These are phyloP conservation scores for Hawksworthiomyces lignivorus DNA, from an alignment of 2,329 filamentous ascomycete species.

Conservation along the genomic window DNA sequence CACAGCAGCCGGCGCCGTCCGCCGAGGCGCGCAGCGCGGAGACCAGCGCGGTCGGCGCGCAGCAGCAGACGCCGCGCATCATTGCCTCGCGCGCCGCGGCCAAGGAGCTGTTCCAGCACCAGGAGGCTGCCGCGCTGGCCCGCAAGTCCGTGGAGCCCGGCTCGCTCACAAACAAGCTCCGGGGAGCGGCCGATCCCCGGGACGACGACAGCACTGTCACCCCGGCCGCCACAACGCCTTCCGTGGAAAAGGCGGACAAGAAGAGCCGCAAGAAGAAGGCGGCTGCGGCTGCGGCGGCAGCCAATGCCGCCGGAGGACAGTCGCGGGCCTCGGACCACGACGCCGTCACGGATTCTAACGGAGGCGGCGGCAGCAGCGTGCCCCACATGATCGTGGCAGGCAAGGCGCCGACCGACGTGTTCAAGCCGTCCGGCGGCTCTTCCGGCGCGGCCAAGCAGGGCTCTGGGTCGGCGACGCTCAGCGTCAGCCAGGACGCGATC, in stretches of 20 bases:
- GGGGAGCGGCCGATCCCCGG: constrained; percentile 35
- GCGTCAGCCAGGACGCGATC: constrained; percentile 32
- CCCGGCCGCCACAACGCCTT: neutral
- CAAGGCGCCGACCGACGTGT: constrained; percentile 22
- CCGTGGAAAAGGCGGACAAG: constrained; percentile 53
- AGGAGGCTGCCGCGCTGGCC: constrained; percentile 25
- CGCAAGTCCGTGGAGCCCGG: constrained; percentile 24
- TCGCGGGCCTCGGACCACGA: constrained; percentile 14
- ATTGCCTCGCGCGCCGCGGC: constrained; percentile 23
- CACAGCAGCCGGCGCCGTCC: constrained; percentile 36
- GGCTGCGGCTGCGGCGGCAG: neutral
- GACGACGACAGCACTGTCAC: constrained; percentile 32
- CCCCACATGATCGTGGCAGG: no score
- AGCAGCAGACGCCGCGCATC: constrained; percentile 21
- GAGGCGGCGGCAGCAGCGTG: no score
- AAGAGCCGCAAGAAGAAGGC: constrained; percentile 60
- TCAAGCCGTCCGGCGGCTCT: constrained; percentile 16
- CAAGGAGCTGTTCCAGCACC: constrained; percentile 29
- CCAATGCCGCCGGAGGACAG: constrained; percentile 34
- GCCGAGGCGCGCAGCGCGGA: constrained; percentile 26
- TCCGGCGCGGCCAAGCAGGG: constrained; percentile 1
- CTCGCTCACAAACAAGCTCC: constrained; percentile 29
- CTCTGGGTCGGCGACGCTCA: constrained; percentile 12
- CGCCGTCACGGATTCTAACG: constrained; percentile 31
- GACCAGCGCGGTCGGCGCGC: constrained; percentile 14